Base-by-base conservation (phyloP, 2,329 filamentous ascomycete species). In the Leptodontidium sp. region DNA sequence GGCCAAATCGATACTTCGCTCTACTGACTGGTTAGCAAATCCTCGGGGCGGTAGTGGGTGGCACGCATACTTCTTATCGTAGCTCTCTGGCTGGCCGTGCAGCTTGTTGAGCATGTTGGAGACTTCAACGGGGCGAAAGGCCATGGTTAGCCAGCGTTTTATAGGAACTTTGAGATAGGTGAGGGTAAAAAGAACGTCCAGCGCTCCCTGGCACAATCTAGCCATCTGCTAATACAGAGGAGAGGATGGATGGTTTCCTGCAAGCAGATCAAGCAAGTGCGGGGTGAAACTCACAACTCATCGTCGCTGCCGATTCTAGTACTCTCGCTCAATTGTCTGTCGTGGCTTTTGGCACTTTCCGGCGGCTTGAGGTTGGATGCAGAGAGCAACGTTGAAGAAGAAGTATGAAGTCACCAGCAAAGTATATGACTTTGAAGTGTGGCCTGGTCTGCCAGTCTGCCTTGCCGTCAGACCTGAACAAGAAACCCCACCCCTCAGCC, bases 1-100 rank as follows among this genome's bases (percentile, higher is more conserved):
- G 90, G 77, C 96, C 96, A 81, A 99, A 97, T 75, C 87, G 90
- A 82, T 99, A 99, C 81, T 91, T 93, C 72, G 93, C 85, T 82
- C 93, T 96, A 79, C 65, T 65, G 26, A 49, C 11, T 62, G 21
- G 65, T 78, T 70, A 77, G 72, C 65, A 67, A 52, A 38, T 62
- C 55, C 55, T 11, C 38, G 17, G 2, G 9, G 55, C 70, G 29
- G 74, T 69, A 49, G 43, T 55, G 14, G 68, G 55, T 66, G 58
- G 70, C 65, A 47, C 61, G 78, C 84, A 78, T 84, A 97, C 93
- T 99, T 99, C 84, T 97, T 97, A 80, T 98, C 96, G 85, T 99
- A 99, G 84, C 93, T 98, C 76, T 97, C 94, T 75, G 95, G 95
- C 84, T 98, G 95, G 81, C 94, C 94, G 78, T 97, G 93, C 78